Evolutionary conservation across 306 rosid genomes (phyloP), one percentile per base, ranked within the genome.

Genomic region (Vigna nakashimae): DNA sequence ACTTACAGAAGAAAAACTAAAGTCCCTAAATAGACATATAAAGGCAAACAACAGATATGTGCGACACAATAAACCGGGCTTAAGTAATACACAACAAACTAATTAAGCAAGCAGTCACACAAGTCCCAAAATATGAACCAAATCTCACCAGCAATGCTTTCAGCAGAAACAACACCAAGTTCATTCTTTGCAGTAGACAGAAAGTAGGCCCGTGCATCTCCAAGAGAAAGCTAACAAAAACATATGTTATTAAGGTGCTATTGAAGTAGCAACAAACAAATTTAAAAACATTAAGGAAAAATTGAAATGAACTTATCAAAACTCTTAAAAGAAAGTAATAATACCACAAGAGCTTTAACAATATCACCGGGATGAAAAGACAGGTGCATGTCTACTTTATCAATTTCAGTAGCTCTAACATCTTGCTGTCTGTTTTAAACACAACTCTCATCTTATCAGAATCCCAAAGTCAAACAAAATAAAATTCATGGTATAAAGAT

Each of bases 361-460:
- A 92, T 87, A 80, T 95, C 99, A 75, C 98, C 98, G 1, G 89
- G 89, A 43, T 63, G 86, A 69, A 88, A 95, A 72, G 97, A 91
- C 43, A 66, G 71, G 84, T 88, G 96, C 97, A 89, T 91, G 56
- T 95, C 98, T 70, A 95, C 98, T 88, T 92, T 95, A 76, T 95
- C 98, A 36, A 95, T 95, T 87, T 95, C 98, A 8, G 93, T 91
- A 67, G 98, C 97, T 82, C 98, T 89, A 60, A 95, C 97, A 81
- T 95, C 98, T 81, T 91, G 98, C 78, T 92, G 98, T 89, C 98
- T 91, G 91, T 55, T 42, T 42, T 42, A 9, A 9, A 42, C 46
- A 42, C 13, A 42, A 42, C 46, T 42, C 46, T 42, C 45, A 12
- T 13, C 50, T 40, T 28, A 55, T 52, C 16, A 7, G 38, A 86